Base-by-base conservation (phyloP, 139 green algal species). In the Microglena sp. region DNA sequence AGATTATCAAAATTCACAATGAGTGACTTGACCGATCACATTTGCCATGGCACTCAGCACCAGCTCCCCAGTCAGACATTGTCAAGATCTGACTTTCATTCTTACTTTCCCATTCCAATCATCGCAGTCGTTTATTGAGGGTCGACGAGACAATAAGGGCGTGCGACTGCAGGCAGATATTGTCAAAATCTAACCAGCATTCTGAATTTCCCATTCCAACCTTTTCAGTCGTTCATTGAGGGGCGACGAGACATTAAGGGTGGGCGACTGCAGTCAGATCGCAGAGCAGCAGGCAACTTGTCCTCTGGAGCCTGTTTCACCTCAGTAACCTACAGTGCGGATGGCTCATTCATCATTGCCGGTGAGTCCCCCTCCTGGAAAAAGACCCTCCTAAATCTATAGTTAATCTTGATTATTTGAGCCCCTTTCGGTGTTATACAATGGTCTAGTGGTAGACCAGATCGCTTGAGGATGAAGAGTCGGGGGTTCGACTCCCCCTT, bases 231-330 rank as follows among this genome's bases (percentile, higher is more conserved):
- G 21, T 83, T 77, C 21, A 90, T 96, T 36, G 77, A 96, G 55
- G 92, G 88, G 0, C 75, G 94, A 40, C 70, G 88, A 0, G 93
- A 99, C 80, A 83, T 99, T 33, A 77, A 78, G 24, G 88, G 92
- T 0, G 88, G 88, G 1, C 69, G 90, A 32, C 76, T 86, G 58
- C 56, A 68, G 0, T 70, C 68, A 3, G 89, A 98, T 77, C 76
- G 86, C 24, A 72, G 87, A 11, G 66, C 83, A 3, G 83, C 81
- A 2, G 77, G 57, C 58, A 94, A 93, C 74, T 30, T 76, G n/a
- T 69, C 73, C 22, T 78, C 72, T 6, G 89, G 85, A 21, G 76
- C 82, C 2, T 81, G 75, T 56, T 98, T 98, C 80, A 91, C 80
- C 35, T 89, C 75, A 0, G 76, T 98, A 43, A 69, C 77, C n/a